These are phyloP conservation scores for Paramarasmius palmivorus DNA, from an alignment of 1,284 basidiomycete species.

Conservation along the genomic window DNA sequence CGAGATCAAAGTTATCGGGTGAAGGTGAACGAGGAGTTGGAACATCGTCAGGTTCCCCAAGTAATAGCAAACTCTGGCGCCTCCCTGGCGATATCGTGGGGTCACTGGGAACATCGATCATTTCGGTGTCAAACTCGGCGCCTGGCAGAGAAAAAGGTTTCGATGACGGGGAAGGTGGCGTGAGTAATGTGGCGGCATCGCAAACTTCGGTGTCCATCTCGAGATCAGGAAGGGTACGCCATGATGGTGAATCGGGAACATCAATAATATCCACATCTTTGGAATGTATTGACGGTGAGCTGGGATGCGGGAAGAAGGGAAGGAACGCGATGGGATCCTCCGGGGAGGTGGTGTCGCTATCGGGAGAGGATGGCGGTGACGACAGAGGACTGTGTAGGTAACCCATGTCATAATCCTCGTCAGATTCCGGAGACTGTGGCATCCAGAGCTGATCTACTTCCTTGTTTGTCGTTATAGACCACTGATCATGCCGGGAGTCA, in stretches of 20 bases:
- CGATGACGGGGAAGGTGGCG: conserved; percentile 6
- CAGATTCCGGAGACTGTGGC: background rate
- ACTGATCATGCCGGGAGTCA: background rate
- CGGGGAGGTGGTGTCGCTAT: background rate
- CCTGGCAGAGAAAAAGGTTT: conserved; percentile 7
- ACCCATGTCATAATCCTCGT: background rate
- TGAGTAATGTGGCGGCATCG: background rate
- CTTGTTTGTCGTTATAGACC: background rate
- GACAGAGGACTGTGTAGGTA: background rate
- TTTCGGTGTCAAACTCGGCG: conserved; percentile 3
- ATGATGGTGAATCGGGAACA: conserved; percentile 1
- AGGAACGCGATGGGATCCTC: conserved; percentile 3
- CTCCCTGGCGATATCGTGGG: background rate
- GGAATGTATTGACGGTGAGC: conserved; percentile 8
- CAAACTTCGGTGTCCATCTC: conserved; percentile 8
- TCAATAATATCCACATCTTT: background rate
- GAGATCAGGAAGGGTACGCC: background rate
- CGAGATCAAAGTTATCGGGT: conserved; percentile 42
- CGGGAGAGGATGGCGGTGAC: background rate
- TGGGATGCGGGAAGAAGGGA: conserved; percentile 1
- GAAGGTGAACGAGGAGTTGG: conserved; percentile 45
- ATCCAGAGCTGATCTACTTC: conserved; percentile 1
- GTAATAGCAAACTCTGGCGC: conserved; percentile 33
- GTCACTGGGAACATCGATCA: background rate
- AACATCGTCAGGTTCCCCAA: conserved; percentile 40